A percentile compares a stretch with the other conserved stretches of the same genome.
Conservation (phyloP, 163 green algal genomes). For the Scenedesmus sp. region DNA sequence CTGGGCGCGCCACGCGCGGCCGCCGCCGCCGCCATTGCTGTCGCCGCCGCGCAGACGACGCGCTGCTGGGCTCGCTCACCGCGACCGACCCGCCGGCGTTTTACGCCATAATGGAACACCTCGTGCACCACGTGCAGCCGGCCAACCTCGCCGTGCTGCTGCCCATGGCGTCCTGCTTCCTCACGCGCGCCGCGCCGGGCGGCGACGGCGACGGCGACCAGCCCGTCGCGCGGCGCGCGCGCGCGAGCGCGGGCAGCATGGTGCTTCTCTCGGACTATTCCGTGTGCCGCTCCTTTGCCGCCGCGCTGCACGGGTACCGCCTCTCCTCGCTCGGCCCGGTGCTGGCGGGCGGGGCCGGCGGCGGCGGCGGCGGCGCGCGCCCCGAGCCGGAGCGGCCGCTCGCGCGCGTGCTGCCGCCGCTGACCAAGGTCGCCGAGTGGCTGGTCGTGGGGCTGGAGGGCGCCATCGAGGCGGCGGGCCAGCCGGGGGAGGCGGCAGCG, state of each 20-base stretch:
- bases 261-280: slow-evolving; percentile 23
- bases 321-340: slow-evolving; percentile 14
- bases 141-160: slow-evolving; percentile 25
- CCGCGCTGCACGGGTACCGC: slow-evolving; percentile 30
- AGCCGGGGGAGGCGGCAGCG: not conserved
- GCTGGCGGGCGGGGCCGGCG: not conserved
- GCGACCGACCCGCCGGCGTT: slow-evolving; percentile 13
- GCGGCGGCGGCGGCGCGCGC: slow-evolving; percentile 1
- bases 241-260: slow-evolving; percentile 6
- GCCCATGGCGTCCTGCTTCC: slow-evolving; percentile 31
- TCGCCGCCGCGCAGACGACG: slow-evolving; percentile 34
- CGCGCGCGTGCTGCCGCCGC: slow-evolving; percentile 16
- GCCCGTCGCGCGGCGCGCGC: not conserved
- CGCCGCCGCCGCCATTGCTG: too few relatives aligned
- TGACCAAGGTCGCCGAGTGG: slow-evolving; percentile 31
- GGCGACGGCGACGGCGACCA: not conserved
- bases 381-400: not conserved
- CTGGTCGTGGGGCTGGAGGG: slow-evolving; percentile 4
- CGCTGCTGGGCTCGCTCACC: slow-evolving; percentile 19
- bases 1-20: too few relatives aligned
- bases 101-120: slow-evolving; percentile 32
- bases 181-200: not conserved
- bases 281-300: slow-evolving; percentile 38
- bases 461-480: slow-evolving; percentile 2
- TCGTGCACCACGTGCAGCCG: slow-evolving; percentile 29